Evolutionary conservation across 2,329 filamentous ascomycete species (phyloP).

Genomic region (Verticillium tricorpus): DNA sequence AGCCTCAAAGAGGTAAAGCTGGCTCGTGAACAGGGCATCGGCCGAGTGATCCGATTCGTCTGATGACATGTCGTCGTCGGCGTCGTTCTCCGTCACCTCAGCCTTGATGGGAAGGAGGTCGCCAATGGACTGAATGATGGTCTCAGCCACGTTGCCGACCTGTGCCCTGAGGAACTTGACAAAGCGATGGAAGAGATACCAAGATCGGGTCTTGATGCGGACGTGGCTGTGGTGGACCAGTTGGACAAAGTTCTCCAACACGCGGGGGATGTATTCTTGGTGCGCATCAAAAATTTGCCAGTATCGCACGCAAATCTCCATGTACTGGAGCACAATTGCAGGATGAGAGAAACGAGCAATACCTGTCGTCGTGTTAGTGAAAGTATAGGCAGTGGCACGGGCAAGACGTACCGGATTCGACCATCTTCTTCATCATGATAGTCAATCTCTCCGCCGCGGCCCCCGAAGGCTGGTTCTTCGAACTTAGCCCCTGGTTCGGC

Average conservation of each 20-base stretch:
- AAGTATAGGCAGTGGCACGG: background rate
- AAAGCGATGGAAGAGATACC: constrained; percentile 94
- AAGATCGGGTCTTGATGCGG: constrained; percentile 84
- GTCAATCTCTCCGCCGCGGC: constrained; percentile 77
- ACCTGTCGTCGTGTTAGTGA: constrained; percentile 40
- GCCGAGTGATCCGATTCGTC: constrained; percentile 86
- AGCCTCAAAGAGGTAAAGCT: constrained; percentile 91
- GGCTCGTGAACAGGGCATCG: constrained; percentile 86
- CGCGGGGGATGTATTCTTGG: constrained; percentile 73
- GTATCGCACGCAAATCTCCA: constrained; percentile 97
- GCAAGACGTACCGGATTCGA: constrained; percentile 73
- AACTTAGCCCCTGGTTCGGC: constrained; percentile 78
- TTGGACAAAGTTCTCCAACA: constrained; percentile 86
- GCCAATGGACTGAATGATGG: constrained; percentile 82
- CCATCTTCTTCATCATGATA: constrained; percentile 93
- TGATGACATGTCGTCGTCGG: constrained; percentile 90
- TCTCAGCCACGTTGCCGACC: constrained; percentile 85
- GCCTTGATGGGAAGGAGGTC: constrained; percentile 89
- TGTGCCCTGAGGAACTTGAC: constrained; percentile 82
- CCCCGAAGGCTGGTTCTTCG: constrained; percentile 76
- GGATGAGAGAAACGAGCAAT: constrained; percentile 85
- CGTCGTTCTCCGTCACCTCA: constrained; percentile 72
- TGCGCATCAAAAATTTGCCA: constrained; percentile 88
- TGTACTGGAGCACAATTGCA: constrained; percentile 89
- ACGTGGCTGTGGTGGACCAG: constrained; percentile 85